Evolutionary conservation across 345 rosid species (phyloP).

Genomic region (Passiflora organensis): DNA sequence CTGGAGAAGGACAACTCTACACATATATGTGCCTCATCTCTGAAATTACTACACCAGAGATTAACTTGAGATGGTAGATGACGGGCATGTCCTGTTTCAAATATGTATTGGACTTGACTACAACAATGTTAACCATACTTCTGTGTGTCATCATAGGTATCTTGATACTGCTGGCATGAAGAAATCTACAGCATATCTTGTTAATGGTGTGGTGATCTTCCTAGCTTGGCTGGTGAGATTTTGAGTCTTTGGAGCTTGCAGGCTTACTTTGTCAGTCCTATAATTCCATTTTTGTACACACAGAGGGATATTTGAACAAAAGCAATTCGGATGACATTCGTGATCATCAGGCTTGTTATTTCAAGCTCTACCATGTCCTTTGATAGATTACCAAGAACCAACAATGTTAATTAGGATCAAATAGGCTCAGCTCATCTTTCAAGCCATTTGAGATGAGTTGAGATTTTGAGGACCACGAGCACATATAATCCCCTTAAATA

Average conservation of each 20-base stretch:
- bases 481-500: too few relatives aligned
- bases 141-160: slow-evolving; percentile 15
- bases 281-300: too few relatives aligned
- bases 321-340: too few relatives aligned
- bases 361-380: too few relatives aligned
- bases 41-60: slow-evolving; percentile 30
- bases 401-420: too few relatives aligned
- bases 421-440: too few relatives aligned
- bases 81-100: background rate
- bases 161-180: slow-evolving; percentile 30
- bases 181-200: slow-evolving; percentile 22
- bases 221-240: slow-evolving; percentile 28
- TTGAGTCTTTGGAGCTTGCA: too few relatives aligned
- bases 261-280: background rate
- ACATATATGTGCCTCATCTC: slow-evolving; percentile 31
- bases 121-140: background rate
- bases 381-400: too few relatives aligned
- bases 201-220: slow-evolving; percentile 27
- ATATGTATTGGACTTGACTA: background rate
- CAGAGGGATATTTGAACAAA: too few relatives aligned
- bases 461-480: too few relatives aligned
- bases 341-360: too few relatives aligned
- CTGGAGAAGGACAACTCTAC: slow-evolving; percentile 32
- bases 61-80: slow-evolving; percentile 27
- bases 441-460: too few relatives aligned